phyloP scores from a whole-genome alignment of 2,329 filamentous ascomycete species.

The Hymenoscyphus salicellus region DNA sequence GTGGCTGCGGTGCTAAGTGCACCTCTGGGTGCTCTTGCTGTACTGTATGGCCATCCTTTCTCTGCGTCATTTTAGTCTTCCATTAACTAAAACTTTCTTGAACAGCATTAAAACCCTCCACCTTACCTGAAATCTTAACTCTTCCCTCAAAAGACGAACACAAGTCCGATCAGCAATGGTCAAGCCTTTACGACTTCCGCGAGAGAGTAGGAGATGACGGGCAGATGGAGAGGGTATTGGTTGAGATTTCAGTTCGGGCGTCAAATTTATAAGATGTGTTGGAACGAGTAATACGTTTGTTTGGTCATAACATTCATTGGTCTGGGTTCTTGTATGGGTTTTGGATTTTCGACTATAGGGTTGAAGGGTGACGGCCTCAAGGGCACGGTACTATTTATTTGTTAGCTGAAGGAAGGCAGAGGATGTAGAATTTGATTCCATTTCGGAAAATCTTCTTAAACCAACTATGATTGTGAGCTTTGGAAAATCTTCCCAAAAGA shows the following conservation, averaged over 20 bases:
- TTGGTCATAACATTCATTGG: too few relatives aligned
- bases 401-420: too few relatives aligned
- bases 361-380: too few relatives aligned
- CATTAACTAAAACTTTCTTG: not conserved
- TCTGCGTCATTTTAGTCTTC: not conserved
- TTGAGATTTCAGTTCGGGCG: not conserved
- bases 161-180: not conserved
- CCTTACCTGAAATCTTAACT: not conserved
- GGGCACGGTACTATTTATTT: too few relatives aligned
- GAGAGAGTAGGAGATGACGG: not conserved
- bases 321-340: too few relatives aligned
- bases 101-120: not conserved
- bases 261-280: not conserved
- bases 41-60: not conserved
- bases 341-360: too few relatives aligned
- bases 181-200: not conserved
- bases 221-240: not conserved
- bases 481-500: too few relatives aligned
- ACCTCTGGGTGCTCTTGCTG: constrained; percentile 8
- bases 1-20: constrained; percentile 4
- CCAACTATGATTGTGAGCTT: too few relatives aligned
- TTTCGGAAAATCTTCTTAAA: too few relatives aligned
- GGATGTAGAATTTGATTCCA: too few relatives aligned
- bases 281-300: not conserved
- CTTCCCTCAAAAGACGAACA: not conserved